Evolutionary conservation across 2,329 filamentous ascomycete species (phyloP).

Genomic region (Cladosporium colombiae): DNA sequence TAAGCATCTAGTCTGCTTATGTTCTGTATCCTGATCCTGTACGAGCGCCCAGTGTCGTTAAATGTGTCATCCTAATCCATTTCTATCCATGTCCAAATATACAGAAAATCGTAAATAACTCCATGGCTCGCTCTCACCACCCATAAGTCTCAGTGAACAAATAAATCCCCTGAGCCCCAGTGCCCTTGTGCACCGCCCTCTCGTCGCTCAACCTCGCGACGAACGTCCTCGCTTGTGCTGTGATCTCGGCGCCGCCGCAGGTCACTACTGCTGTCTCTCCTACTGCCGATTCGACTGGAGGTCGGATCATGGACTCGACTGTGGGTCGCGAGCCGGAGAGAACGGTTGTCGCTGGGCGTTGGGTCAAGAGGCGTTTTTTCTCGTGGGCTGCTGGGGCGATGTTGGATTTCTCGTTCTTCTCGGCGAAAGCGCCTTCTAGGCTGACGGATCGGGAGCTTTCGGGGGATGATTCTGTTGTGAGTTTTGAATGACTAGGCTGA

Average conservation of each 20-base stretch:
- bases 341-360: conserved; percentile 35
- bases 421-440: conserved; percentile 18
- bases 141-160: conserved; percentile 61
- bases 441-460: neutral
- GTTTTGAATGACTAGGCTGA: neutral
- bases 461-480: neutral
- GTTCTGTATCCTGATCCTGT: neutral
- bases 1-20: no score
- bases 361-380: conserved; percentile 26
- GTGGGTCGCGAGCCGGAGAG: conserved; percentile 53
- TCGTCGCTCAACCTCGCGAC: conserved; percentile 63
- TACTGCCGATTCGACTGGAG: conserved; percentile 57
- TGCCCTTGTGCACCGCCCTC: conserved; percentile 67
- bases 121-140: no score
- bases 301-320: conserved; percentile 53
- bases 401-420: conserved; percentile 29
- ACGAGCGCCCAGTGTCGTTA: neutral
- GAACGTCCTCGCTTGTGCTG: conserved; percentile 56
- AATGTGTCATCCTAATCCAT: neutral
- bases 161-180: conserved; percentile 64
- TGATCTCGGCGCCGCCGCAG: conserved; percentile 59
- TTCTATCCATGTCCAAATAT: neutral
- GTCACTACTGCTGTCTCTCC: conserved; percentile 65
- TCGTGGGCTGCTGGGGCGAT: neutral
- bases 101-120: no score